Evolutionary conservation across 1,139 yeast species (phyloP).

Genomic region (Taphrina flavorubra): DNA sequence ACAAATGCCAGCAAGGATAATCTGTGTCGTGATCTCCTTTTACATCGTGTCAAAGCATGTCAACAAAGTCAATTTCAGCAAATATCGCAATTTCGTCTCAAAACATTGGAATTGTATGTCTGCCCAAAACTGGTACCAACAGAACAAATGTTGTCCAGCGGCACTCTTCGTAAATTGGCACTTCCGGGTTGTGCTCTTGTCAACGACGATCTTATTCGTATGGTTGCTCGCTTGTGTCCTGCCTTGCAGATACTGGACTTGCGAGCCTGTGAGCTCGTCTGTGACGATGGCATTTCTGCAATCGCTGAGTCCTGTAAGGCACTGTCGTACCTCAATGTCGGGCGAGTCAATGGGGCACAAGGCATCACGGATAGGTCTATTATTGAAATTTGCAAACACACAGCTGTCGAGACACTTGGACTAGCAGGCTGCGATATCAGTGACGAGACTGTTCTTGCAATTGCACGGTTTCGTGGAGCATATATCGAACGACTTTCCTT

Average conservation of each 20-base stretch:
- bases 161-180: constrained; percentile 61
- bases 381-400: constrained; percentile 62
- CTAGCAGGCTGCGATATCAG: constrained; percentile 84
- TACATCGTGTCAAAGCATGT: constrained; percentile 22
- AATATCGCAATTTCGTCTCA: constrained; percentile 52
- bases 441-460: constrained; percentile 79
- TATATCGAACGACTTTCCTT: constrained; percentile 71
- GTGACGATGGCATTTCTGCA: constrained; percentile 74
- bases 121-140: constrained; percentile 76
- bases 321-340: constrained; percentile 69
- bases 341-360: constrained; percentile 74
- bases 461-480: constrained; percentile 66
- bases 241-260: constrained; percentile 70
- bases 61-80: constrained; percentile 24
- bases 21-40: constrained; percentile 30
- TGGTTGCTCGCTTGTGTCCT: constrained; percentile 64
- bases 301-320: constrained; percentile 66
- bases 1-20: constrained; percentile 13
- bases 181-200: constrained; percentile 74
- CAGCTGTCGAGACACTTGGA: constrained; percentile 72
- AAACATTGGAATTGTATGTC: constrained; percentile 79
- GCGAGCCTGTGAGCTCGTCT: constrained; percentile 80
- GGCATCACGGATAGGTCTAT: constrained; percentile 74
- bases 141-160: constrained; percentile 55
- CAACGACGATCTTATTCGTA: constrained; percentile 64